These are phyloP conservation scores for Cinchona pubescens DNA, from an alignment of 257 asterid species.

Conservation along the genomic window DNA sequence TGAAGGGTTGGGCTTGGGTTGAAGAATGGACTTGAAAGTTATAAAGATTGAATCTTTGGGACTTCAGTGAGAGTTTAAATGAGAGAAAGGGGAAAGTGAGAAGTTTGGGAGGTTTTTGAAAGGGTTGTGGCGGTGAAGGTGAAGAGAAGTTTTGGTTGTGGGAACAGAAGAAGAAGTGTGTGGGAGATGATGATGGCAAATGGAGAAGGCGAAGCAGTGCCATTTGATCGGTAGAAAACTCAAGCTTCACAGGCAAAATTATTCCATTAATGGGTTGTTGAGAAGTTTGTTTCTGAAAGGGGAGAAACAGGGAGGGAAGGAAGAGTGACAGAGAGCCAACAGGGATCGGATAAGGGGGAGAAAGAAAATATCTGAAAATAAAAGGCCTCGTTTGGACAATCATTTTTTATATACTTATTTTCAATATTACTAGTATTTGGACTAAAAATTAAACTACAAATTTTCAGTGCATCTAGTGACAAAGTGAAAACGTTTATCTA, in stretches of 20 bases:
- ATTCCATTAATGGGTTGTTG: neutral
- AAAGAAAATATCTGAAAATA: no score
- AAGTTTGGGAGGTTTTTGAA: constrained; percentile 12
- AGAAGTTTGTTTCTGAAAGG: neutral
- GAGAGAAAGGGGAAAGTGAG: constrained; percentile 3
- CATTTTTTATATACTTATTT: no score
- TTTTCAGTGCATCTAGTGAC: no score
- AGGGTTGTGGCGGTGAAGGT: neutral
- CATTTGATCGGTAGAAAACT: constrained; percentile 17
- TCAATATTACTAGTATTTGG: no score
- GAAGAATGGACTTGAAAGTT: constrained; percentile 28
- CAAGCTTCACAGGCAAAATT: neutral
- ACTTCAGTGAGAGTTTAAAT: constrained; percentile 25
- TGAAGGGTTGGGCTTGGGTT: constrained; percentile 27
- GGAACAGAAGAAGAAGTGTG: neutral
- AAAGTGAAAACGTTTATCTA: no score
- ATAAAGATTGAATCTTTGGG: constrained; percentile 32
- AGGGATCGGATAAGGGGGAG: neutral
- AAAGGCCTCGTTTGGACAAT: no score
- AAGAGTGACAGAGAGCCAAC: neutral
- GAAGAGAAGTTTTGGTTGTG: constrained; percentile 23
- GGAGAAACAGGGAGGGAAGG: neutral
- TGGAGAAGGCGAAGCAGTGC: constrained; percentile 30
- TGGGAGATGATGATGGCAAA: constrained; percentile 8
- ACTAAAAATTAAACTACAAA: no score